Evolutionary conservation across 495 filamentous ascomycete genomes (phyloP).

Genomic region (Penicillium mononematosum): DNA sequence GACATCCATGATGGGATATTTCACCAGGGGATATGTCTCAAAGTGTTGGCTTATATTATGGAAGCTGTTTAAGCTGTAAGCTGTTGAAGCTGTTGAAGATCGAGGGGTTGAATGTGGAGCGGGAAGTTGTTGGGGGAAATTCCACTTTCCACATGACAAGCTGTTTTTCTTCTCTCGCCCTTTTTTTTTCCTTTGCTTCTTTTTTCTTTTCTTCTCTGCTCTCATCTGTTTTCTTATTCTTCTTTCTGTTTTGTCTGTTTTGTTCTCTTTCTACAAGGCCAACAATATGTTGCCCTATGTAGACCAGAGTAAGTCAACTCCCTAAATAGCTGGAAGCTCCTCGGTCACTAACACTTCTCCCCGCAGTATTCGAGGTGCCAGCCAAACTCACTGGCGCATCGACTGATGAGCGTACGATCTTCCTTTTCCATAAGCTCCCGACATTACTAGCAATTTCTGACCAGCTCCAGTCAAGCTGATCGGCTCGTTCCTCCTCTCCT

Average conservation of each 20-base stretch:
- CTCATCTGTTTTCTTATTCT: background rate
- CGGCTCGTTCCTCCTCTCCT: conserved; percentile 86
- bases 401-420: conserved; percentile 74
- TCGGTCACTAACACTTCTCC: conserved; percentile 26
- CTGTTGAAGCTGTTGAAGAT: background rate
- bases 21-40: conserved; percentile 11
- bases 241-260: conserved; percentile 53
- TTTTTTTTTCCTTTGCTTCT: conserved; percentile 13
- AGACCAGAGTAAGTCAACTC: conserved; percentile 62
- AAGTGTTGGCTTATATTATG: background rate
- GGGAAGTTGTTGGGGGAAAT: conserved; percentile 27
- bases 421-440: background rate
- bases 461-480: conserved; percentile 79
- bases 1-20: conserved; percentile 70
- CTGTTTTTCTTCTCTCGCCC: conserved; percentile 11
- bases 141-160: conserved; percentile 34
- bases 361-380: conserved; percentile 70
- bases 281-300: conserved; percentile 80
- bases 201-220: background rate
- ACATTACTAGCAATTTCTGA: conserved; percentile 10
- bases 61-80: background rate
- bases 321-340: conserved; percentile 8
- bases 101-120: conserved; percentile 22
- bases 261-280: conserved; percentile 55
- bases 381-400: conserved; percentile 68